Evolutionary conservation across 1,284 basidiomycete species (phyloP).

Genomic region (Cutaneotrichosporon sp.): DNA sequence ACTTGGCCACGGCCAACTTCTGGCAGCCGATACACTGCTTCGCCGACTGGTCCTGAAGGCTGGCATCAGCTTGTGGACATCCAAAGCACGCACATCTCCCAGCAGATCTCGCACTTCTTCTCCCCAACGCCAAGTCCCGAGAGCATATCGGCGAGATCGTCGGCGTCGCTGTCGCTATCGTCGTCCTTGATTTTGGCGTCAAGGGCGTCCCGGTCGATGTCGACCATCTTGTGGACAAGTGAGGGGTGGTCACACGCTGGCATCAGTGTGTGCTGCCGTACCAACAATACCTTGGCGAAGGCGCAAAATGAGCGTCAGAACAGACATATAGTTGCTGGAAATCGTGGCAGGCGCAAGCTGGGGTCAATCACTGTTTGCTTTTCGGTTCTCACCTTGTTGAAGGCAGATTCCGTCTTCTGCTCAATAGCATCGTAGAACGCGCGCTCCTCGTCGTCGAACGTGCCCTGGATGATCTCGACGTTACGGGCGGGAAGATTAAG

Average conservation of each 20-base stretch:
- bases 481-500: slow-evolving; percentile 72
- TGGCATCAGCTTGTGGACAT: slow-evolving; percentile 13
- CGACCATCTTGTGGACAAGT: slow-evolving; percentile 69
- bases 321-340: slow-evolving; percentile 71
- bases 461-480: slow-evolving; percentile 67
- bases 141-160: slow-evolving; percentile 72
- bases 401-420: slow-evolving; percentile 62
- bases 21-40: slow-evolving; percentile 59
- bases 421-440: slow-evolving; percentile 78
- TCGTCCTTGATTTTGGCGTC: slow-evolving; percentile 54
- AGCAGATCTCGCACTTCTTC: slow-evolving; percentile 71
- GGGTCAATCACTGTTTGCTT: background rate
- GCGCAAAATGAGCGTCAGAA: slow-evolving; percentile 75
- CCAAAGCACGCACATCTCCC: slow-evolving; percentile 54
- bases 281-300: slow-evolving; percentile 69
- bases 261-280: background rate
- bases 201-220: slow-evolving; percentile 64
- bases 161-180: slow-evolving; percentile 58
- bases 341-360: slow-evolving; percentile 53
- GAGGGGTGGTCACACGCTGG: slow-evolving; percentile 83
- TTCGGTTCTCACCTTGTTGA: slow-evolving; percentile 53
- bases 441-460: slow-evolving; percentile 66
- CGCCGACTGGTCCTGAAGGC: slow-evolving; percentile 21
- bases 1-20: slow-evolving; percentile 1
- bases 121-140: slow-evolving; percentile 61